Evolutionary conservation across 768 basidiomycete species (phyloP).

Genomic region (Termitomyces bulborhizus): DNA sequence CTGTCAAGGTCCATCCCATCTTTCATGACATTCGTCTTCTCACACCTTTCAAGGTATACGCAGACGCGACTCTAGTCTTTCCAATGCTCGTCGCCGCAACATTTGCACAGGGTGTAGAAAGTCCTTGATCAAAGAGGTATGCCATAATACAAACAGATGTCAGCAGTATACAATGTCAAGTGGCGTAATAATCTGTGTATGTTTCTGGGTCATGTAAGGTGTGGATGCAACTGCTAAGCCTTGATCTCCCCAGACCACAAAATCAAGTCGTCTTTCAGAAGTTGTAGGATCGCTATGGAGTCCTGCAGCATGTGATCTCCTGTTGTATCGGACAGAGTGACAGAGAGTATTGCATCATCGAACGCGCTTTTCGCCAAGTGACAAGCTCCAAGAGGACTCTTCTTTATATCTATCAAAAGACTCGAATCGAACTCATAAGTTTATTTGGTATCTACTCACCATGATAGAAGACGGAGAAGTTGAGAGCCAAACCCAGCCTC

Average conservation of each 20-base stretch:
- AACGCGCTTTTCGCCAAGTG: conserved; percentile 89
- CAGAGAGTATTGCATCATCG: conserved; percentile 77
- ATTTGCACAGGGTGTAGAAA: conserved; percentile 51
- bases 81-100: conserved; percentile 94
- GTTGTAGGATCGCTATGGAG: conserved; percentile 78
- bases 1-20: conserved; percentile 58
- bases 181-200: conserved; percentile 1
- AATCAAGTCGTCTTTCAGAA: conserved; percentile 79
- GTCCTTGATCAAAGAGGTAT: background rate
- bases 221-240: conserved; percentile 11
- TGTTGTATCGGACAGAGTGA: conserved; percentile 34
- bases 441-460: conserved; percentile 20
- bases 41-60: conserved; percentile 53
- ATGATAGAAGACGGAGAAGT: conserved; percentile 94
- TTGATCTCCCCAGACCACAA: conserved; percentile 80
- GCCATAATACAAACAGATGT: background rate
- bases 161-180: background rate
- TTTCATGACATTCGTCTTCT: conserved; percentile 6
- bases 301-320: conserved; percentile 46
- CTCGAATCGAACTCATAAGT: background rate
- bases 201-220: background rate
- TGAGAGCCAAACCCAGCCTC: conserved; percentile 80
- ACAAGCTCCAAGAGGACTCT: conserved; percentile 82
- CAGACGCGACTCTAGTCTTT: conserved; percentile 96
- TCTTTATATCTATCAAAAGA: conserved; percentile 52